Percentiles rank a stretch among this genome's conserved stretches.
Evolutionary conservation across 208 protist species (phyloP).

Genomic region (Spongospora subterranea): DNA sequence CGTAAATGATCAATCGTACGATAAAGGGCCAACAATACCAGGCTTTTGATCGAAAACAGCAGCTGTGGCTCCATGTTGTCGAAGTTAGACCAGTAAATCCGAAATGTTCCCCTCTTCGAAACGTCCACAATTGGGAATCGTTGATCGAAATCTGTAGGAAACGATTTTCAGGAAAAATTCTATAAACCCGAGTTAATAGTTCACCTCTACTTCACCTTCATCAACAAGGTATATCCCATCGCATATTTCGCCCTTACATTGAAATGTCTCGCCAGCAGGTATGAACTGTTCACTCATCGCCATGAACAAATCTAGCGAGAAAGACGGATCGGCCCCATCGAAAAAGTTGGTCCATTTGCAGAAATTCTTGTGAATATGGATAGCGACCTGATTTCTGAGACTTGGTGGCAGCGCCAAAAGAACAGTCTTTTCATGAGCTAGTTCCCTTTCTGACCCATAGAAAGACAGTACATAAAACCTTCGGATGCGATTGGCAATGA

Average conservation of each 20-base stretch:
- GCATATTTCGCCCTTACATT: not conserved
- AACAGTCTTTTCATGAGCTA: constrained; percentile 13
- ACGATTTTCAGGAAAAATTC: not conserved
- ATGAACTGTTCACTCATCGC: constrained; percentile 25
- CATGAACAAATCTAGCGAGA: not conserved
- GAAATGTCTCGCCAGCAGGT: constrained; percentile 21
- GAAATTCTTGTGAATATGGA: not conserved
- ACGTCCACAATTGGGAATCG: not conserved
- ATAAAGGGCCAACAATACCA: constrained; percentile 25
- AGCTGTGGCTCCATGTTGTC: not conserved
- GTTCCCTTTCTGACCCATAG: not conserved
- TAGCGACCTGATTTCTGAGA: not conserved
- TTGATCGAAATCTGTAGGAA: not conserved
- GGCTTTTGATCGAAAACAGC: not conserved
- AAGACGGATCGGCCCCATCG: not conserved
- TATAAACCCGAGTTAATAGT: not conserved
- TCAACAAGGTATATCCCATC: constrained; percentile 9
- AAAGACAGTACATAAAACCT: not conserved
- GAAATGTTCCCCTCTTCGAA: not conserved
- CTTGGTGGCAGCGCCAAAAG: not conserved
- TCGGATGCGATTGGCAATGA: not conserved
- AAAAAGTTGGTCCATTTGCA: constrained; percentile 13
- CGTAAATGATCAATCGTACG: not conserved
- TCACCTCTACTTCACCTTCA: not conserved
- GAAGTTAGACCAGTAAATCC: not conserved